Evolutionary conservation across 2,329 filamentous ascomycete genomes (phyloP), one percentile per base, ranked within the genome.

Genomic region (Sclerotinia trifoliorum): DNA sequence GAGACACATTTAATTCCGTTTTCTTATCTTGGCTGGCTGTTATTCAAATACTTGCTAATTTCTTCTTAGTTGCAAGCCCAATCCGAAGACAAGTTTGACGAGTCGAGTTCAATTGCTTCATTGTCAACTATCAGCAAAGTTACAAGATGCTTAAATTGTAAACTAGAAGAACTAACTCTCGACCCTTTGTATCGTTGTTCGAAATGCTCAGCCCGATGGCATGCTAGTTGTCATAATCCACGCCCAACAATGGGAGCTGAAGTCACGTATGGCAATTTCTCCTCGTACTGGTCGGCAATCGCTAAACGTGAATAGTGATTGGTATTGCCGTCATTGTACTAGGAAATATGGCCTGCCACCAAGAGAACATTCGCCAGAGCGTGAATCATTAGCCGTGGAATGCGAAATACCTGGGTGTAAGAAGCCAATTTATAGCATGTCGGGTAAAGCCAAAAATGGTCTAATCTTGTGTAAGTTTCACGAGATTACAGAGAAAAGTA

Each of bases 1-100:
- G 89, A 91, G 83, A 82, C 82, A 71, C 58, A 57, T 56, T 55
- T n/a, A 44, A 29, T 48, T 68, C 48, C 44, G 24, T 44, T 62
- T 29, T n/a, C 8, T 17, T 24, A 55, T 32, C 19, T 44, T 6
- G 21, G 24, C 24, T 5, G 24, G 54, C 26, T 15, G 42, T 32
- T n/a, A 5, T 13, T n/a, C 44, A 24, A 13, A 32, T 24, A 26
- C 21, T 68, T 68, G 67, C 73, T 74, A 64, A 74, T 46, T 26
- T 44, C 11, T 35, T 17, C 5, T 52, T 65, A 74, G 71, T 69
- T 68, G 56, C 54, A 70, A 48, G 68, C 51, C 29, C 57, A 65
- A 24, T 29, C 56, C 13, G 63, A 39, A 49, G 67, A 71, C 5
- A 67, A 57, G n/a, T 21, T 63, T 49, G 73, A 75, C 26, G 74